phyloP scores from a whole-genome alignment of 2,329 filamentous ascomycete genomes.

The Cordyceps farinosa region DNA sequence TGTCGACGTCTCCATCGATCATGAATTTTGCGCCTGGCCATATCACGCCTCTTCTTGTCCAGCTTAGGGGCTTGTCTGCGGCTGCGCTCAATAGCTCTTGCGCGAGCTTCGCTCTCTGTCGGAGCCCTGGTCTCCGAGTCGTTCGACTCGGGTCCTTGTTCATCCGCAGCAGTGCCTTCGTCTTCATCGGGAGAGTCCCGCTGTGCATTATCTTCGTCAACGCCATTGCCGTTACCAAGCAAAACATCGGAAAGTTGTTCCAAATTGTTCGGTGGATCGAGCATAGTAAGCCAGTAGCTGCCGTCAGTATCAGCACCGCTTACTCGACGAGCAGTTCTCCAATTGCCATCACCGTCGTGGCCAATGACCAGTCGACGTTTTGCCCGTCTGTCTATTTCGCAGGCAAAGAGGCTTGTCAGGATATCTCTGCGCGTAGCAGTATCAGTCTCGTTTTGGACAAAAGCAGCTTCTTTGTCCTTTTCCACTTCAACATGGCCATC shows the following conservation, averaged over 20 bases:
- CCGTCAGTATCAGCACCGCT: conserved; percentile 32
- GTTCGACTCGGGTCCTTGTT: conserved; percentile 22
- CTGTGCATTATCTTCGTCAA: conserved; percentile 25
- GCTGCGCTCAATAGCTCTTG: conserved; percentile 34
- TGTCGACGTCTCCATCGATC: conserved; percentile 73
- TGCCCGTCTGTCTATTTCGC: conserved; percentile 29
- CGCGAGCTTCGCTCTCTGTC: conserved; percentile 41
- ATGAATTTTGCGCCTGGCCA: conserved; percentile 54
- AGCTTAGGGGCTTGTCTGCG: conserved; percentile 36
- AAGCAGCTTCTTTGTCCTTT: conserved; percentile 53
- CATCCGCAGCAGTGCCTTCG: conserved; percentile 15
- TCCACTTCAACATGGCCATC: conserved; percentile 64
- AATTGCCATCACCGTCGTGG: conserved; percentile 34
- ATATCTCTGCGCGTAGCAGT: conserved; percentile 59
- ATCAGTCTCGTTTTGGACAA: conserved; percentile 59
- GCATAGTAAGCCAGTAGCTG: conserved; percentile 41
- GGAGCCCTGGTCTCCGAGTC: conserved; percentile 29
- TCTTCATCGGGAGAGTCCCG: conserved; percentile 27
- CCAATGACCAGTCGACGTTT: conserved; percentile 29
- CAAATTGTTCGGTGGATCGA: conserved; percentile 44
- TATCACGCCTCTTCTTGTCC: conserved; percentile 38
- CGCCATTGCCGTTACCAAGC: conserved; percentile 29
- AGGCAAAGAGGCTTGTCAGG: conserved; percentile 51
- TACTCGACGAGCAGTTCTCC: conserved; percentile 32
- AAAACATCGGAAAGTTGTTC: conserved; percentile 42